Percentiles rank a stretch among this genome's conserved stretches.
Conservation (phyloP, 768 basidiomycete species). For the Auriscalpium vulgare region DNA sequence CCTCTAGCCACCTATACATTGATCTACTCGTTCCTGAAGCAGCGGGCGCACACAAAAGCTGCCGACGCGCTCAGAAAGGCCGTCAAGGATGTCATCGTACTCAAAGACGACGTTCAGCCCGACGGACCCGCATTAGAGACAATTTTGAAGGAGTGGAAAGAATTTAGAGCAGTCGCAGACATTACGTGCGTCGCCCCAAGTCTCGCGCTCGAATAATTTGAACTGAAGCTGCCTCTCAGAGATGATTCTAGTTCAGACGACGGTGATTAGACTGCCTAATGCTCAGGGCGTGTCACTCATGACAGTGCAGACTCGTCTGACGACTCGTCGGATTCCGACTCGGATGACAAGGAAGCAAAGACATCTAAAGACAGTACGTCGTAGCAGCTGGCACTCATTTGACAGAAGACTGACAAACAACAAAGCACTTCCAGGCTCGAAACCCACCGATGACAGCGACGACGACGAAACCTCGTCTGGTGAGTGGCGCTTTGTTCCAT, state of each 20-base stretch:
- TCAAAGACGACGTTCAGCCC: constrained; percentile 44
- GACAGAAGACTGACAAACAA: background rate
- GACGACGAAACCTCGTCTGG: background rate
- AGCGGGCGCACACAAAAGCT: constrained; percentile 59
- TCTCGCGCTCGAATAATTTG: background rate
- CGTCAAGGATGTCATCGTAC: constrained; percentile 49
- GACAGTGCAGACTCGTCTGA: constrained; percentile 14
- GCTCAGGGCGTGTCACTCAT: constrained; percentile 1
- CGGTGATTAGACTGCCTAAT: constrained; percentile 13
- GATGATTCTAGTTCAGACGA: constrained; percentile 20
- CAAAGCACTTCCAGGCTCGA: background rate
- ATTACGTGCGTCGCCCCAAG: constrained; percentile 4
- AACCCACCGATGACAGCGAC: background rate
- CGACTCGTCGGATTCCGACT: constrained; percentile 13
- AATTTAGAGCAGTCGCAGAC: constrained; percentile 6
- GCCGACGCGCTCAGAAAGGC: constrained; percentile 72
- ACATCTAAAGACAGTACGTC: background rate
- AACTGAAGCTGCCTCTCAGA: background rate
- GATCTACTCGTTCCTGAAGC: constrained; percentile 64
- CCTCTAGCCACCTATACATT: constrained; percentile 63
- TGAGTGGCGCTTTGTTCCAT: background rate
- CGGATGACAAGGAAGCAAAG: constrained; percentile 4
- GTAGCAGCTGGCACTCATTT: too few relatives aligned
- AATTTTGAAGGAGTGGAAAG: constrained; percentile 62
- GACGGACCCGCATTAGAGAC: constrained; percentile 53